Conservation (phyloP, 805 yeast genomes). For the Tetrapisispora taiwanensis region DNA sequence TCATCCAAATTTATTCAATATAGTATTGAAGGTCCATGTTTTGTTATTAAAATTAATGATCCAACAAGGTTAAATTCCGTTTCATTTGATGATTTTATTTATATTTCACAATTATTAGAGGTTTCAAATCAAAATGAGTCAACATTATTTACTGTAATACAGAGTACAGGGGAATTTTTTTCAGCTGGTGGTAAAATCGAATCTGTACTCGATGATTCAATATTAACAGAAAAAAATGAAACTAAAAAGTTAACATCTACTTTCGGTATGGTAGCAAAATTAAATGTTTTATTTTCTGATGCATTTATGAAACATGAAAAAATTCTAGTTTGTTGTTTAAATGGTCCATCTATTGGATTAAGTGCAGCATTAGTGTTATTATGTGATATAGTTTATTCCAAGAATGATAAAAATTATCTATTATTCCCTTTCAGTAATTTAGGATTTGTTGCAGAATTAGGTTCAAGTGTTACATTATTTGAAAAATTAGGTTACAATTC, state of each 20-base stretch:
- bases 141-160: conserved; percentile 56
- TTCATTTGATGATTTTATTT: conserved; percentile 50
- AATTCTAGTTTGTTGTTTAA: conserved; percentile 59
- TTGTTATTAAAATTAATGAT: conserved; percentile 56
- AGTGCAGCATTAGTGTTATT: conserved; percentile 59
- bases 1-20: conserved; percentile 4
- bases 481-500: conserved; percentile 62
- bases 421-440: conserved; percentile 72
- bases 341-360: conserved; percentile 83
- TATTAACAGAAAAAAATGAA: conserved; percentile 1
- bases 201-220: conserved; percentile 4
- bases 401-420: conserved; percentile 45
- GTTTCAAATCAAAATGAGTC: conserved; percentile 51
- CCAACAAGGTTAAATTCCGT: conserved; percentile 60
- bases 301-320: conserved; percentile 60
- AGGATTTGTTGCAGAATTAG: conserved; percentile 78
- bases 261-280: conserved; percentile 45
- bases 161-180: conserved; percentile 64
- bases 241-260: conserved; percentile 28
- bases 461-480: conserved; percentile 55
- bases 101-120: conserved; percentile 47
- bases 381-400: conserved; percentile 65
- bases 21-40: conserved; percentile 24
- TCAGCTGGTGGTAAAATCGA: conserved; percentile 67
- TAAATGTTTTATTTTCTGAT: conserved; percentile 59